Percentiles rank a stretch among this genome's conserved stretches.
Conservation (phyloP, 2,329 filamentous ascomycete species). For the Macrophomina phaseolina region DNA sequence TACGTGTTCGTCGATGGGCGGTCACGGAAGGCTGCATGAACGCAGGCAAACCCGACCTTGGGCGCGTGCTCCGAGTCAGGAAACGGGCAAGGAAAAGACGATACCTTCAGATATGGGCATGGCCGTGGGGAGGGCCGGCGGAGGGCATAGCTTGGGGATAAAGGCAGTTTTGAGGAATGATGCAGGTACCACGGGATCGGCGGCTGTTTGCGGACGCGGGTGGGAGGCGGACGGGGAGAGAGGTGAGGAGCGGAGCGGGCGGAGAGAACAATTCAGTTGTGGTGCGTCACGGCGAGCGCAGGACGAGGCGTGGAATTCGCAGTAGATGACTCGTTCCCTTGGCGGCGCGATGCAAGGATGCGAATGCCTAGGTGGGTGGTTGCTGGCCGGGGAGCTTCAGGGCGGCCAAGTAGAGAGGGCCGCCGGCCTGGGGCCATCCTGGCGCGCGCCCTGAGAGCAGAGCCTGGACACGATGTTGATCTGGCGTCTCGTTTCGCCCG, state of each 20-base stretch:
- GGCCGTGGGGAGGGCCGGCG: slow-evolving; percentile 13
- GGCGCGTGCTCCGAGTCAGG: slow-evolving; percentile 40
- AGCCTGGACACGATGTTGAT: slow-evolving; percentile 23
- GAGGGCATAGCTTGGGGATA: slow-evolving; percentile 19
- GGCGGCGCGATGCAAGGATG: slow-evolving; percentile 16
- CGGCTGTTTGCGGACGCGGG: slow-evolving; percentile 24
- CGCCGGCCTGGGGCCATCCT: slow-evolving; percentile 8
- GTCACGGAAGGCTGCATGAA: slow-evolving; percentile 39
- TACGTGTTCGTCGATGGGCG: slow-evolving; percentile 42
- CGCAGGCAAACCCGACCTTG: slow-evolving; percentile 32
- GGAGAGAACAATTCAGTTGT: slow-evolving; percentile 17
- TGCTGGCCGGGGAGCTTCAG: slow-evolving; percentile 11
- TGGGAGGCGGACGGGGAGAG: background rate
- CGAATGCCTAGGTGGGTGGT: slow-evolving; percentile 14
- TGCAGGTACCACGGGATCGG: slow-evolving; percentile 23
- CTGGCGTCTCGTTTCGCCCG: slow-evolving; percentile 15
- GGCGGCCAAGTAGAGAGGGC: slow-evolving; percentile 13
- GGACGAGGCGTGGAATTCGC: slow-evolving; percentile 21
- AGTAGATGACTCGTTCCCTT: slow-evolving; percentile 22
- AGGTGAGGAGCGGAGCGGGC: slow-evolving; percentile 5
- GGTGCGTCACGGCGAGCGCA: slow-evolving; percentile 15
- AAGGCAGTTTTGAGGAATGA: slow-evolving; percentile 24
- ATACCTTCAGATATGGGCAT: slow-evolving; percentile 24
- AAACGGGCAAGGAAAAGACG: slow-evolving; percentile 13
- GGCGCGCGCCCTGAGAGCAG: slow-evolving; percentile 20